Evolutionary conservation across 225 moss, liverwort and hornwort species (phyloP).

Genomic region (Straminergon stramineum): DNA sequence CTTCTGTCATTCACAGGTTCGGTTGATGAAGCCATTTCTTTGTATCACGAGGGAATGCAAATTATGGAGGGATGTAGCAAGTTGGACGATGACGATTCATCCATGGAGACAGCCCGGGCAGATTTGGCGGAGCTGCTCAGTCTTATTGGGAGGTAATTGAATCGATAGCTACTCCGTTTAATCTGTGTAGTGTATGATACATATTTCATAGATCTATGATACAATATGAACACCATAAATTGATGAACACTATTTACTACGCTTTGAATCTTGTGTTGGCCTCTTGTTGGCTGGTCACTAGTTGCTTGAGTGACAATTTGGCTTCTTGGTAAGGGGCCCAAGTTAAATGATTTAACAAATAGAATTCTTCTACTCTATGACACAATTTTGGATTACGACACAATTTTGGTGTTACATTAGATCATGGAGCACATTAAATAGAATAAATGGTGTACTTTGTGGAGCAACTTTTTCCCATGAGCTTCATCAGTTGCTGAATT

Average conservation of each 20-base stretch:
- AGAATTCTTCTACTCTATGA: neutral
- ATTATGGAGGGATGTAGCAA: slow-evolving; percentile 56
- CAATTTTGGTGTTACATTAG: neutral
- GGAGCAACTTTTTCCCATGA: neutral
- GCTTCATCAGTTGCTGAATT: neutral
- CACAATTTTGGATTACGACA: neutral
- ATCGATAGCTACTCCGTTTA: neutral
- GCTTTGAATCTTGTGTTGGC: neutral
- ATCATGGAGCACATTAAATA: neutral
- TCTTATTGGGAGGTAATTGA: slow-evolving; percentile 49
- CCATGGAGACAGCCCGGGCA: slow-evolving; percentile 80
- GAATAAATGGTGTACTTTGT: neutral
- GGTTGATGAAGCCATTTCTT: slow-evolving; percentile 62
- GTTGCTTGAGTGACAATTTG: neutral
- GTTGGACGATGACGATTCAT: slow-evolving; percentile 57
- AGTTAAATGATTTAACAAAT: neutral
- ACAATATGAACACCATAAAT: neutral
- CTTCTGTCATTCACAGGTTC: slow-evolving; percentile 28
- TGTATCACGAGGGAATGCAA: slow-evolving; percentile 57
- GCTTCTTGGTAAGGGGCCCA: neutral
- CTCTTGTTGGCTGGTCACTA: neutral
- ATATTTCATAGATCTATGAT: neutral
- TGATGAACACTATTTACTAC: neutral
- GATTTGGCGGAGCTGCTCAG: slow-evolving; percentile 86
- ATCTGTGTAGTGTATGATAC: neutral